Evolutionary conservation across 495 filamentous ascomycete genomes (phyloP), one percentile per base, ranked within the genome.

Genomic region (Annulohypoxylon nitens): DNA sequence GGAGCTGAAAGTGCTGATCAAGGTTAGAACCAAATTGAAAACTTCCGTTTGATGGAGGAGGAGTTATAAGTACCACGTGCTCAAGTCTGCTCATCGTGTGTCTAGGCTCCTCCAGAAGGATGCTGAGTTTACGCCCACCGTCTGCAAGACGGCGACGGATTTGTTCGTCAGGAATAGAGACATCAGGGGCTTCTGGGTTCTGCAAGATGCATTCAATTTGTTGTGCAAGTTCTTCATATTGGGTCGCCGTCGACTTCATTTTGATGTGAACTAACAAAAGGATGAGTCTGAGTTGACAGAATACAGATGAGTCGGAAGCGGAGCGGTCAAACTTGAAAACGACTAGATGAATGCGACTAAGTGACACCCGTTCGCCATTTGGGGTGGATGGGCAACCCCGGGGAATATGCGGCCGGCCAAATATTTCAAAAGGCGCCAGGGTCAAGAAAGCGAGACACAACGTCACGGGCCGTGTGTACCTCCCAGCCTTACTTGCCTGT

Each of bases 41-140:
- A 30, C 36, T 39, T 9, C 36, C 36, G 8, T 30, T 30, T 39
- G 36, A 9, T 79, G 8, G 36, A 48, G 6, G 18, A 14, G 18
- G 8, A 45, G 34, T 45, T 25, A 8, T 39, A 39, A 8, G 54
- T 25, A 61, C 66, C 41, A 61, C 53, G 20, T 59, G 33, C n/a
- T 43, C 48, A 16, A 45, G 14, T 41, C 57, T 41, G 37, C 57
- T 8, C 9, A 60, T 20, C 10, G 57, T 60, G 20, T 43, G 6
- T 25, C 57, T 23, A 3, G 57, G 57, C 36, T 60, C 57, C 11
- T 60, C 57, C 4, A 60, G 25, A 7, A 23, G 12, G 18, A 60
- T 43, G n/a, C 36, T 18, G n/a, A 60, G 37, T 23, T 60, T 60
- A n/a, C 57, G 57, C 14, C 57, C 57, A n/a, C 57, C 57, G 8